Conservation (phyloP, 768 basidiomycete species). For the Suillus subalutaceus region DNA sequence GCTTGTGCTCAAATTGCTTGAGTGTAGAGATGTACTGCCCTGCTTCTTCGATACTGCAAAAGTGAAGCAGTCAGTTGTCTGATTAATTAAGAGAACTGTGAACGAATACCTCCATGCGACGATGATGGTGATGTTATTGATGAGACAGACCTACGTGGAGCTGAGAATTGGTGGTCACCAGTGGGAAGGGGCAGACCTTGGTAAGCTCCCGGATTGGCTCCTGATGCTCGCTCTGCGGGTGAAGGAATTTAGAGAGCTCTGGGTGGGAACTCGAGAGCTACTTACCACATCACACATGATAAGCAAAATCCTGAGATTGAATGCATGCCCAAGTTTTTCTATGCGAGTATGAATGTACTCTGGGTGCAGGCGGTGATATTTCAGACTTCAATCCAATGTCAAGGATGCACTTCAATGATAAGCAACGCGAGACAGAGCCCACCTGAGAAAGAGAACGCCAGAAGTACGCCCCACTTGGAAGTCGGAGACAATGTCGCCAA, state of each 20-base stretch:
- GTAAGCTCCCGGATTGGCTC: constrained; percentile 92
- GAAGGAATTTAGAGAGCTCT: constrained; percentile 3
- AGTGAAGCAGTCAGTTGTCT: constrained; percentile 1
- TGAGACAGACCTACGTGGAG: constrained; percentile 65
- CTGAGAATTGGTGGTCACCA: constrained; percentile 9
- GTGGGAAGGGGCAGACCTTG: constrained; percentile 50
- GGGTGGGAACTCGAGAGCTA: constrained; percentile 10
- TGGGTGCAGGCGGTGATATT: constrained; percentile 95
- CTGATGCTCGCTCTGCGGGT: constrained; percentile 81
- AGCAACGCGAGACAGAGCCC: constrained; percentile 2
- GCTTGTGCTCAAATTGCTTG: constrained; percentile 93
- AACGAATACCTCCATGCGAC: constrained; percentile 83
- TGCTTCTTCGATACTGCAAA: constrained; percentile 80
- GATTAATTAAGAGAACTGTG: constrained; percentile 2
- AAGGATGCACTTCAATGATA: constrained; percentile 1
- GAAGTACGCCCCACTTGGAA: constrained; percentile 96
- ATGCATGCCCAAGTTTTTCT: constrained; percentile 79
- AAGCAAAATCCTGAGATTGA: constrained; percentile 83
- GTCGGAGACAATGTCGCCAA: constrained; percentile 90
- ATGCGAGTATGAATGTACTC: constrained; percentile 95
- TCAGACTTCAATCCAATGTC: constrained; percentile 55
- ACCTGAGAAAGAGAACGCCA: constrained; percentile 92
- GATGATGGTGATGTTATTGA: constrained; percentile 92
- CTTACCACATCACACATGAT: constrained; percentile 91
- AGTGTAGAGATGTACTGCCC: constrained; percentile 89